phyloP scores from a whole-genome alignment of 306 rosid genomes.

The Prunus mume region DNA sequence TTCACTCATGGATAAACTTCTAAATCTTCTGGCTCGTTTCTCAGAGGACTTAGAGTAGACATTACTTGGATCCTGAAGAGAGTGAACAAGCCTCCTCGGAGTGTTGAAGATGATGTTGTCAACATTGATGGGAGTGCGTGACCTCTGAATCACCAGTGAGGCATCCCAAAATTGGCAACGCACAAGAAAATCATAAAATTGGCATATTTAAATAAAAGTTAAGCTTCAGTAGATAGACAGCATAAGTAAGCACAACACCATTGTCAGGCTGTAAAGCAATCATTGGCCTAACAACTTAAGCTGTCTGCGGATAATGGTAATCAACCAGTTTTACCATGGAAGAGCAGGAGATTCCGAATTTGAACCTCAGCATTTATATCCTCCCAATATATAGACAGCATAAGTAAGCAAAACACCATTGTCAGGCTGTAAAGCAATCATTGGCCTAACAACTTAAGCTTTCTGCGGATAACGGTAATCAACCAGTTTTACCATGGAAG shows the following conservation, averaged over 20 bases:
- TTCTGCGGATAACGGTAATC: neutral
- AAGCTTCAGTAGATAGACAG: neutral
- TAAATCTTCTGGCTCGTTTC: conserved; percentile 36
- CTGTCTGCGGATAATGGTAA: neutral
- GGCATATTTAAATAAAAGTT: neutral
- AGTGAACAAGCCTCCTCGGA: conserved; percentile 73
- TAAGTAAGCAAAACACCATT: no score
- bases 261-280: no score
- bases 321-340: neutral
- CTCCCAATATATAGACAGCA: neutral
- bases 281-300: neutral
- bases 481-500: neutral
- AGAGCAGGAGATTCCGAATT: neutral
- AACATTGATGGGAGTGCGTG: conserved; percentile 32
- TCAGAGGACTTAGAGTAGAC: conserved; percentile 40
- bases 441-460: neutral
- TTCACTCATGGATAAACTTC: conserved; percentile 52
- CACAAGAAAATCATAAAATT: neutral
- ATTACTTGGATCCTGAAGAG: conserved; percentile 63
- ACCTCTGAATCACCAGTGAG: conserved; percentile 49
- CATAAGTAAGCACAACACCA: neutral
- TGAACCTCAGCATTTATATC: neutral
- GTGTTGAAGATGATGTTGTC: conserved; percentile 56
- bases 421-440: no score
- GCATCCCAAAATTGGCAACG: neutral